Percentiles rank a stretch among this genome's conserved stretches.
Evolutionary conservation across 2,329 filamentous ascomycete species (phyloP).

Genomic region (Trichoderma simmonsii): DNA sequence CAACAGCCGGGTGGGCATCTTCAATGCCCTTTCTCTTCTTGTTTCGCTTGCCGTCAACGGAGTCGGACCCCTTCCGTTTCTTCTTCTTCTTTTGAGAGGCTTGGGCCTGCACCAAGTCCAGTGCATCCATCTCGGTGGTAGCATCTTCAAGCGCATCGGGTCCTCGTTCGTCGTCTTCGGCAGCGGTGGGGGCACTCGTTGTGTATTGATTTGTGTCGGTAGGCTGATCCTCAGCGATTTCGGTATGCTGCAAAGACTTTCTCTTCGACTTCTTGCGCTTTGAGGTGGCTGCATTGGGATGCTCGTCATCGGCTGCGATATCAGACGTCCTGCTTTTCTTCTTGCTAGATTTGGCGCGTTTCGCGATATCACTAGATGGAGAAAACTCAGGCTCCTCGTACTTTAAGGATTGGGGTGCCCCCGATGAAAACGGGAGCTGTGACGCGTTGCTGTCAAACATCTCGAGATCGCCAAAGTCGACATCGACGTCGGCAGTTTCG

Average conservation of each 20-base stretch:
- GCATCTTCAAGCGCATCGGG: neutral
- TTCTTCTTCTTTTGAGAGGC: slow-evolving; percentile 31
- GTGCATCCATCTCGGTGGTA: slow-evolving; percentile 16
- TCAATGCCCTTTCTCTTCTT: slow-evolving; percentile 33
- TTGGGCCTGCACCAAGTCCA: slow-evolving; percentile 23
- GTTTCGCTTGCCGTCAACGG: slow-evolving; percentile 30
- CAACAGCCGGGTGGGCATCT: slow-evolving; percentile 23
- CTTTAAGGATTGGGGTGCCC: slow-evolving; percentile 34
- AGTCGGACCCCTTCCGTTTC: slow-evolving; percentile 34
- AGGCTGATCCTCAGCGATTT: slow-evolving; percentile 17
- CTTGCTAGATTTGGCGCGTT: slow-evolving; percentile 34
- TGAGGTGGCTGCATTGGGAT: slow-evolving; percentile 23
- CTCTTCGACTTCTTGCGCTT: slow-evolving; percentile 30
- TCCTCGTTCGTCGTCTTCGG: neutral
- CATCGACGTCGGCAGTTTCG: slow-evolving; percentile 26
- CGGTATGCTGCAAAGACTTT: slow-evolving; percentile 18
- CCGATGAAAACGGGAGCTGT: slow-evolving; percentile 32
- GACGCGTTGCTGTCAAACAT: slow-evolving; percentile 39
- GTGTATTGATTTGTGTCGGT: neutral
- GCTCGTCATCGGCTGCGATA: slow-evolving; percentile 21
- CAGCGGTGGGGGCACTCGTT: neutral
- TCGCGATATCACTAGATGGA: slow-evolving; percentile 27
- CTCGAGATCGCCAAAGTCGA: slow-evolving; percentile 36
- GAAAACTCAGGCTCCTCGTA: slow-evolving; percentile 23
- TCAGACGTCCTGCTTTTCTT: slow-evolving; percentile 25